phyloP scores from a whole-genome alignment of 2,329 filamentous ascomycete genomes.

The Alternaria rosae region DNA sequence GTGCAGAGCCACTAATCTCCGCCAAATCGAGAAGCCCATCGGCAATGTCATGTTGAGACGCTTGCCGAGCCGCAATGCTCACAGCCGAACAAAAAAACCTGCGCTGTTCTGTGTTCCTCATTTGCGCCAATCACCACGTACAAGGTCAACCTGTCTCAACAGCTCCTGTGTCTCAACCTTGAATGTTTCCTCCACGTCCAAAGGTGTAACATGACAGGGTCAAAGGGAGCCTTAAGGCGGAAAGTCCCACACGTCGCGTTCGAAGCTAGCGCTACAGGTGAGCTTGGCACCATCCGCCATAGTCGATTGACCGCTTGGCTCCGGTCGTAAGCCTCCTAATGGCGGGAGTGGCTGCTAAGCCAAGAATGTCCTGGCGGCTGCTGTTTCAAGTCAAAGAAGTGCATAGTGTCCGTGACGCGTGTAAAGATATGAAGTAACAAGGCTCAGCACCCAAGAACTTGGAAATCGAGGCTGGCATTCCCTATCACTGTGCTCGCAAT shows the following conservation, averaged over 20 bases:
- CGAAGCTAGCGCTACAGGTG: slow-evolving; percentile 5
- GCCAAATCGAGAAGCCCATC: neutral
- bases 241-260: slow-evolving; percentile 7
- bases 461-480: slow-evolving; percentile 7
- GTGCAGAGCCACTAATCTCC: neutral
- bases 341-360: slow-evolving; percentile 9
- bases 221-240: neutral
- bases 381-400: slow-evolving; percentile 7
- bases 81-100: neutral
- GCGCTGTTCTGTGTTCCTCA: neutral
- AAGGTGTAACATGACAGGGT: slow-evolving; percentile 4
- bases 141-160: neutral
- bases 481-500: slow-evolving; percentile 7
- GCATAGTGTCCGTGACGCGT: slow-evolving; percentile 3
- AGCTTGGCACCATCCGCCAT: slow-evolving; percentile 5
- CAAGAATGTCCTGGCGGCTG: slow-evolving; percentile 11
- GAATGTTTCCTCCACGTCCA: neutral
- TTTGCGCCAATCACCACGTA: neutral
- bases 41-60: neutral
- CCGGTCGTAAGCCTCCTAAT: slow-evolving; percentile 5
- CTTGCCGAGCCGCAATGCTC: neutral
- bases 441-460: slow-evolving; percentile 1
- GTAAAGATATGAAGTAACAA: slow-evolving; percentile 9
- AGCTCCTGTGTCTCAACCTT: neutral
- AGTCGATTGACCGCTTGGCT: slow-evolving; percentile 4